Conservation (phyloP, 148 eudicot species). For the Camellia sinensis region DNA sequence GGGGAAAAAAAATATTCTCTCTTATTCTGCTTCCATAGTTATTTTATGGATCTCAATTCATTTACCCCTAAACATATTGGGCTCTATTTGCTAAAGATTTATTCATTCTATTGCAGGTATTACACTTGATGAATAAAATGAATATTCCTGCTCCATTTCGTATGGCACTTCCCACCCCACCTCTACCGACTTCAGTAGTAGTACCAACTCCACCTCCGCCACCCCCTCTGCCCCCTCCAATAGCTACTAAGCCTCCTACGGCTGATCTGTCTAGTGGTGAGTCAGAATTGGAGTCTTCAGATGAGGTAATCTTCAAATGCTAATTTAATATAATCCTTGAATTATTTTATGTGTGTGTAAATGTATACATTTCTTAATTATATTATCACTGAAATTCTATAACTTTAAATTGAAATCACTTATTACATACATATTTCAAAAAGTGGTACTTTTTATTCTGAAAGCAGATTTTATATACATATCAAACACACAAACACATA, state of each 20-base stretch:
- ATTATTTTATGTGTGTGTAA: neutral
- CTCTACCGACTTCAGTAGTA: conserved; percentile 67
- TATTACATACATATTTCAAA: neutral
- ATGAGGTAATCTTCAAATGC: conserved; percentile 55
- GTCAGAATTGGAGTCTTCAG: conserved; percentile 94
- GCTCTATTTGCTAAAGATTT: neutral
- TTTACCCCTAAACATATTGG: neutral
- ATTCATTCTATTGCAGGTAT: conserved; percentile 40
- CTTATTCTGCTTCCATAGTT: neutral
- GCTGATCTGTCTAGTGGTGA: conserved; percentile 66
- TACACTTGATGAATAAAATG: conserved; percentile 99
- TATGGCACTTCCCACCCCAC: conserved; percentile 91
- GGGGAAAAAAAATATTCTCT: neutral
- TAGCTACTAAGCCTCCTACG: conserved; percentile 36
- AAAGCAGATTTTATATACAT: neutral
- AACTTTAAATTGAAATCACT: neutral
- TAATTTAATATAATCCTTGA: neutral
- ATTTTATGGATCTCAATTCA: conserved; percentile 3
- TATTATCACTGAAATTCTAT: neutral
- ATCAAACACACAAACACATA: neutral
- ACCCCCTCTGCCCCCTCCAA: conserved; percentile 43
- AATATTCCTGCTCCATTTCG: conserved; percentile 98
- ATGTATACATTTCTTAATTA: neutral
- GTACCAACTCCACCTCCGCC: conserved; percentile 59
- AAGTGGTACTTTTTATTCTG: neutral